A percentile compares a stretch with the other conserved stretches of the same genome.
Conservation (phyloP, 345 rosid species). For the Salix viminalis region DNA sequence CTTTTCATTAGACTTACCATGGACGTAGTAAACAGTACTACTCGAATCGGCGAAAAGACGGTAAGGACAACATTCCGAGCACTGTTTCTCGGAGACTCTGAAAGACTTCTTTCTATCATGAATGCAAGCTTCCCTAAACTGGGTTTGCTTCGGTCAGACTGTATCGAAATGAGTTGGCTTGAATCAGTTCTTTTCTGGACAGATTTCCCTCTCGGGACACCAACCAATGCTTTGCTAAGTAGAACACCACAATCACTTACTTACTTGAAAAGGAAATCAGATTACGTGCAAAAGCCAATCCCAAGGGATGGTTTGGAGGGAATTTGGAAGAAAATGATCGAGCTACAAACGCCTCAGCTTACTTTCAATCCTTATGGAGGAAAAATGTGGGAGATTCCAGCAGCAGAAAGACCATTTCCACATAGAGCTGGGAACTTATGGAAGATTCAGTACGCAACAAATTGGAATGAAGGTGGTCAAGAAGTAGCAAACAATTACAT, state of each 20-base stretch:
- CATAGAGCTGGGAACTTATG: conserved; percentile 15
- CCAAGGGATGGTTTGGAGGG: conserved; percentile 15
- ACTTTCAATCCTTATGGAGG: conserved; percentile 20
- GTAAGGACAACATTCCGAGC: background rate
- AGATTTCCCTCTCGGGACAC: conserved; percentile 7
- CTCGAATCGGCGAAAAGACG: background rate
- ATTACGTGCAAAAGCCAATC: conserved; percentile 19
- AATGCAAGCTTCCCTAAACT: background rate
- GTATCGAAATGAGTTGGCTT: conserved; percentile 8
- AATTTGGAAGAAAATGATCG: conserved; percentile 22
- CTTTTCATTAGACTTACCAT: conserved; percentile 6
- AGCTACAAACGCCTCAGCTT: background rate
- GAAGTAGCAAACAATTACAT: conserved; percentile 2
- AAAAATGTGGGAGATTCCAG: conserved; percentile 5
- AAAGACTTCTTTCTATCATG: conserved; percentile 1
- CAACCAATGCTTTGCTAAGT: conserved; percentile 3
- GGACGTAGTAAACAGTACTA: background rate
- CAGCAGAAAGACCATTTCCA: conserved; percentile 6
- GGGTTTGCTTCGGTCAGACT: conserved; percentile 6
- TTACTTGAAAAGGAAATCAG: conserved; percentile 25
- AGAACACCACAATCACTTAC: conserved; percentile 1
- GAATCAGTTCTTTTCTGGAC: conserved; percentile 20
- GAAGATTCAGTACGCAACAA: conserved; percentile 10
- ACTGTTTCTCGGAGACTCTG: conserved; percentile 1
- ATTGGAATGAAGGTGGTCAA: conserved; percentile 1